A percentile compares a stretch with the other conserved stretches of the same genome.
phyloP scores from a whole-genome alignment of 2,329 filamentous ascomycete genomes.

The Curvularia sp. region DNA sequence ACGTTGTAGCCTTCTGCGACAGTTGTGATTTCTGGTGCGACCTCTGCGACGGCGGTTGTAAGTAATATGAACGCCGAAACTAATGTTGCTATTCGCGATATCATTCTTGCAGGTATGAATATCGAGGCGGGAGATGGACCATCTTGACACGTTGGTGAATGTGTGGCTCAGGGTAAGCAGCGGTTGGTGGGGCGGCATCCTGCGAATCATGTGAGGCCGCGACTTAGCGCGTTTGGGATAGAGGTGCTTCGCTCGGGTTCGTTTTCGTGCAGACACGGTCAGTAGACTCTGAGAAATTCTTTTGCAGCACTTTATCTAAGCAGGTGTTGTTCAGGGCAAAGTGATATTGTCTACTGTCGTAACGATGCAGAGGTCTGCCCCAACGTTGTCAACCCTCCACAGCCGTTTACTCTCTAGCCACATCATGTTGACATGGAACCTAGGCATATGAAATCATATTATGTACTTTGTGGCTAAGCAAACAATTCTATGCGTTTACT shows the following conservation, averaged over 20 bases:
- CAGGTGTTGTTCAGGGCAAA: not conserved
- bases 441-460: not conserved
- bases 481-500: too few species aligned
- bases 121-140: not conserved
- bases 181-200: slow-evolving; percentile 18
- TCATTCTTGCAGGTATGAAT: slow-evolving; percentile 21
- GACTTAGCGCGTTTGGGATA: slow-evolving; percentile 17
- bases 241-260: not conserved
- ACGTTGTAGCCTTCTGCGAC: slow-evolving; percentile 42
- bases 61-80: slow-evolving; percentile 1
- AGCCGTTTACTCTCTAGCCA: not conserved
- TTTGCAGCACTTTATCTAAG: not conserved
- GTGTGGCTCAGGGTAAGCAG: slow-evolving; percentile 13
- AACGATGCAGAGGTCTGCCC: not conserved
- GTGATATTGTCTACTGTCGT: not conserved
- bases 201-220: slow-evolving; percentile 16
- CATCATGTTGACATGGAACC: not conserved
- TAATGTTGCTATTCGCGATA: slow-evolving; percentile 19
- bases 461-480: not conserved
- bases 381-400: not conserved
- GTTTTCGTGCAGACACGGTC: not conserved
- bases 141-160: slow-evolving; percentile 23
- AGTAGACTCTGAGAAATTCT: not conserved
- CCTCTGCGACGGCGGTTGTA: slow-evolving; percentile 18
- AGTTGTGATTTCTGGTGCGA: slow-evolving; percentile 42